A percentile compares a stretch with the other conserved stretches of the same genome.
These are phyloP conservation scores for Polychaeton citri DNA, from an alignment of 2,329 filamentous ascomycete species.

Conservation along the genomic window DNA sequence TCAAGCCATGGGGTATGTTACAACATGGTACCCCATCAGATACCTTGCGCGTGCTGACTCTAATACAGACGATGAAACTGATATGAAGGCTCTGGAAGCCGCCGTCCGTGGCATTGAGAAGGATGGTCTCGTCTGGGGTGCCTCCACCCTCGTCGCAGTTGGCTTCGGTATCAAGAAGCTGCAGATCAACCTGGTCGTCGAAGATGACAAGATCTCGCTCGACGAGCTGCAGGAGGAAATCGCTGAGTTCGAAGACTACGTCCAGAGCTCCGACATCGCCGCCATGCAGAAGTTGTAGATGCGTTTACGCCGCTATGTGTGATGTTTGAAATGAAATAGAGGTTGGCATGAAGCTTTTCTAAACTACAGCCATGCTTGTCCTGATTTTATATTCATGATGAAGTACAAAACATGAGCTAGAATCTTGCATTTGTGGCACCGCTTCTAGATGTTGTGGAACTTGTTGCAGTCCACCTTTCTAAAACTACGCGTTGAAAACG, in stretches of 20 bases:
- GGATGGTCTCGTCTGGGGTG: slow-evolving; percentile 95
- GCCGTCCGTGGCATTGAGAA: slow-evolving; percentile 72
- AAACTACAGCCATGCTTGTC: too few relatives aligned
- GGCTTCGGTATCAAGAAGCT: slow-evolving; percentile 99
- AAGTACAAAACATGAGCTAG: too few relatives aligned
- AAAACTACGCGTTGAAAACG: too few relatives aligned
- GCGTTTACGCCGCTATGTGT: slow-evolving; percentile 11
- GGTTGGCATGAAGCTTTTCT: too few relatives aligned
- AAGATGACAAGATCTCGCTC: slow-evolving; percentile 89
- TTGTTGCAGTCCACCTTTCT: too few relatives aligned
- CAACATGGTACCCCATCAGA: slow-evolving; percentile 15
- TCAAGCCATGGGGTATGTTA: slow-evolving; percentile 91
- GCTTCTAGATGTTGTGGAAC: too few relatives aligned
- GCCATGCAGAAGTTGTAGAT: slow-evolving; percentile 87
- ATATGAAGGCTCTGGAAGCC: slow-evolving; percentile 70
- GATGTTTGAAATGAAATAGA: slow-evolving; percentile 7
- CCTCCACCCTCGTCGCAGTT: slow-evolving; percentile 73
- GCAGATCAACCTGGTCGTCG: slow-evolving; percentile 94
- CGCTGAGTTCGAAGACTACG: slow-evolving; percentile 77
- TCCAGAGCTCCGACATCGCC: slow-evolving; percentile 84
- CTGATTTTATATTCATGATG: too few relatives aligned
- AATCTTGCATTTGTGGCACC: not conserved
- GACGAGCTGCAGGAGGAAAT: slow-evolving; percentile 82
- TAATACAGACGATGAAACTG: slow-evolving; percentile 72
- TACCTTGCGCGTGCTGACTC: slow-evolving; percentile 1